Evolutionary conservation across 2,329 filamentous ascomycete genomes (phyloP).

Genomic region (Lecanosticta acicola): DNA sequence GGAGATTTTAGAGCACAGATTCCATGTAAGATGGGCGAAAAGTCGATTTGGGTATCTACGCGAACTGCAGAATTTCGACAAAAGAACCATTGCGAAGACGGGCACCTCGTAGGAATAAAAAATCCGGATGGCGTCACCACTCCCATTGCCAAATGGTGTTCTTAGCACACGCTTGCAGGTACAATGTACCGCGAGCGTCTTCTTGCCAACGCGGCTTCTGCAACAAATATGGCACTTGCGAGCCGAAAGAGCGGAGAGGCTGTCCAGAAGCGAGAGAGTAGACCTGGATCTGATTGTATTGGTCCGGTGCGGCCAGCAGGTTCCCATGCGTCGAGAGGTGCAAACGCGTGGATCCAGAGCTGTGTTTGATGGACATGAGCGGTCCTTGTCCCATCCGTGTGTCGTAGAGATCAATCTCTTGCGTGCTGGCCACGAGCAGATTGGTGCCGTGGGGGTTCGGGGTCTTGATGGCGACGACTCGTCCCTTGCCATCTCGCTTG

Average conservation of each 20-base stretch:
- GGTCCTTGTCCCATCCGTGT: slow-evolving; percentile 12
- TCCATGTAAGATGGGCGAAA: no score
- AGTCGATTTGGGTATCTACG: no score
- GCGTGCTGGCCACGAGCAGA: slow-evolving; percentile 15
- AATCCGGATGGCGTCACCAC: no score
- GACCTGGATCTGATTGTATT: slow-evolving; percentile 19
- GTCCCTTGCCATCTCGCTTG: background rate
- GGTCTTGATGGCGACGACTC: slow-evolving; percentile 10
- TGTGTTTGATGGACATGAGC: slow-evolving; percentile 9
- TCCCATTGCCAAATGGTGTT: slow-evolving; percentile 18
- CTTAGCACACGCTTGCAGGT: slow-evolving; percentile 21
- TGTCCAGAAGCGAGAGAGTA: slow-evolving; percentile 21
- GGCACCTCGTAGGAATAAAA: no score
- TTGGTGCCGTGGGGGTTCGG: slow-evolving; percentile 8
- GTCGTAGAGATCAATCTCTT: slow-evolving; percentile 18
- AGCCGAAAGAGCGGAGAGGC: slow-evolving; percentile 13
- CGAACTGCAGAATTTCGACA: no score
- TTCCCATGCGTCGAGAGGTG: slow-evolving; percentile 5
- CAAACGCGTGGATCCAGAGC: slow-evolving; percentile 4
- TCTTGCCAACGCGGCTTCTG: slow-evolving; percentile 18
- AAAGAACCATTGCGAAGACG: no score
- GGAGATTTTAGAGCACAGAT: no score
- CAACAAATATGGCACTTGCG: slow-evolving; percentile 4
- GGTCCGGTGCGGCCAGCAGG: slow-evolving; percentile 21
- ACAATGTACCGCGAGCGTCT: slow-evolving; percentile 14